Conservation (phyloP, 768 basidiomycete species). For the Lentinula raphanica region DNA sequence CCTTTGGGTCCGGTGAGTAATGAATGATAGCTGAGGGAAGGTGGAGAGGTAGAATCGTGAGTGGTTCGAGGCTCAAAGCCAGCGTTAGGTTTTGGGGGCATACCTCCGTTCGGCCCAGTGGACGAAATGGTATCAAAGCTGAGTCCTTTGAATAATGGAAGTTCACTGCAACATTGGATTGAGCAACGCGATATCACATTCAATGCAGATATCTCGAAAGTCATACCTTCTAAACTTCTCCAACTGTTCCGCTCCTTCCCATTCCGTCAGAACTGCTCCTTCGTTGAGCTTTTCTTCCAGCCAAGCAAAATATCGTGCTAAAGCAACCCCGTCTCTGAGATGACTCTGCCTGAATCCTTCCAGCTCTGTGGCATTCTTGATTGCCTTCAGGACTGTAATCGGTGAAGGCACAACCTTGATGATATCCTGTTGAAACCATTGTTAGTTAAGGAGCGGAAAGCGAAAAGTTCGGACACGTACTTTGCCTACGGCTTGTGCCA, state of each 20-base stretch:
- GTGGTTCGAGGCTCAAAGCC: not conserved
- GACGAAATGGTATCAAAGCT: slow-evolving; percentile 93
- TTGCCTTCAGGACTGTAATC: slow-evolving; percentile 71
- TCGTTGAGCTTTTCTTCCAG: slow-evolving; percentile 75
- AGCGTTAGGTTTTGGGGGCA: slow-evolving; percentile 16
- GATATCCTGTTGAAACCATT: slow-evolving; percentile 38
- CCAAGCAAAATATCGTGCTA: slow-evolving; percentile 92
- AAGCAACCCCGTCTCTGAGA: slow-evolving; percentile 83
- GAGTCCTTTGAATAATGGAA: slow-evolving; percentile 76
- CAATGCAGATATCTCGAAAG: not conserved
- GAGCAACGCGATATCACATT: not conserved
- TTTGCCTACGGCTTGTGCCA: slow-evolving; percentile 74
- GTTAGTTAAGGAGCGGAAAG: not conserved
- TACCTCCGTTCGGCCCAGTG: slow-evolving; percentile 88
- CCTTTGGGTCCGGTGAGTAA: slow-evolving; percentile 73
- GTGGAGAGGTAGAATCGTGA: not conserved
- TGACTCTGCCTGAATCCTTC: slow-evolving; percentile 88
- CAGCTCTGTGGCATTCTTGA: slow-evolving; percentile 77
- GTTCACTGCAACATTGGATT: slow-evolving; percentile 43
- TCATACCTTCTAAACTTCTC: slow-evolving; percentile 79
- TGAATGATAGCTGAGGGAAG: slow-evolving; percentile 76
- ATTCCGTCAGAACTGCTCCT: slow-evolving; percentile 64
- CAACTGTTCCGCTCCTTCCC: slow-evolving; percentile 72
- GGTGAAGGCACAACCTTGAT: slow-evolving; percentile 64
- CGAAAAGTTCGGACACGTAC: slow-evolving; percentile 25